phyloP scores from a whole-genome alignment of 139 green algal species.

The Astrephomene gubernaculifera region DNA sequence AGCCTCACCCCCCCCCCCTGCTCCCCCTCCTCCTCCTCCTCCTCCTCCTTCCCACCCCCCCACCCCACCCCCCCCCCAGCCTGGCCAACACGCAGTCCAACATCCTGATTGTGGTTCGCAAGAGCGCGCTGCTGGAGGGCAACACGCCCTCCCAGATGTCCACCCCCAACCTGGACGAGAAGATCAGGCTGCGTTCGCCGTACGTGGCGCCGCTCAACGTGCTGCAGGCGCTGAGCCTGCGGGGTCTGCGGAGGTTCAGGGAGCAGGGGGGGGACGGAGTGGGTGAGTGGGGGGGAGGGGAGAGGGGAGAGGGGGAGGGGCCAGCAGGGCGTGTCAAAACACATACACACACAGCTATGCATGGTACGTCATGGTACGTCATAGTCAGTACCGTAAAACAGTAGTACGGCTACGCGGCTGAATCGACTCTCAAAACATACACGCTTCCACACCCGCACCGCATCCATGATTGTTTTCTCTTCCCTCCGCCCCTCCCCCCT shows the following conservation, averaged over 20 bases:
- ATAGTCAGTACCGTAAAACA: too few relatives aligned
- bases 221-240: conserved; percentile 75
- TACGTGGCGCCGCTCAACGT: conserved; percentile 96
- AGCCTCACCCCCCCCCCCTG: not conserved
- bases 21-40: not conserved
- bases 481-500: not conserved
- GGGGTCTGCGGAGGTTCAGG: conserved; percentile 47
- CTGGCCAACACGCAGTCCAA: conserved; percentile 17
- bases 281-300: not conserved
- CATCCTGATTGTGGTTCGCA: conserved; percentile 54
- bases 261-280: not conserved
- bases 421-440: too few relatives aligned
- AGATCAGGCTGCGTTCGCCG: conserved; percentile 83
- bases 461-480: too few relatives aligned
- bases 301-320: not conserved
- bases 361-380: too few relatives aligned
- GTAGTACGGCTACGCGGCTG: too few relatives aligned
- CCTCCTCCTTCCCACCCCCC: too few relatives aligned
- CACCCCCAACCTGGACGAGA: conserved; percentile 66
- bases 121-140: conserved; percentile 45
- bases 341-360: too few relatives aligned
- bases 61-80: not conserved
- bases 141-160: conserved; percentile 47
- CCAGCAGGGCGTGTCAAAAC: not conserved
- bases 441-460: too few relatives aligned